Base-by-base conservation (phyloP, 805 yeast species). In the Zygotorulaspora florentina region DNA sequence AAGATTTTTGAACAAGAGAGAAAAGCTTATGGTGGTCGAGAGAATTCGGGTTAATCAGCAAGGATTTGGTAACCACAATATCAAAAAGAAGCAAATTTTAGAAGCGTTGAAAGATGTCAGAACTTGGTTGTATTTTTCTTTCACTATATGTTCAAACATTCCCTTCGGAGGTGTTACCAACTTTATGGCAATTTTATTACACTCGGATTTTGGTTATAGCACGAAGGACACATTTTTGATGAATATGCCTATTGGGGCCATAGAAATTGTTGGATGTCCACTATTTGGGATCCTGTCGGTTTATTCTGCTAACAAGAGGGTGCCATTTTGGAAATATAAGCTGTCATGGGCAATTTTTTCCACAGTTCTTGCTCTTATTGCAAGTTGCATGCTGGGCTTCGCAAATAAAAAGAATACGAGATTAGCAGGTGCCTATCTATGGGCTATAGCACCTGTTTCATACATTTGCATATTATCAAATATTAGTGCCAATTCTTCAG, bases 141-240 rank as follows among this genome's bases (percentile, higher is more conserved):
- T 65, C 39, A 71, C 64, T 39, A 50, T 68, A 12, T 56, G 71
- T 25, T 63, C 58, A 40, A 67, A 68, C 56, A 60, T 71, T 46
- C 79, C 72, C 49, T 73, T 76, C 51, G 82, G 81, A 44, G 83
- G 79, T 17, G 54, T 73, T 40, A 67, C 76, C 23, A 70, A 69
- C 57, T 74, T 74, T 54, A 65, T 70, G 17, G 61, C 70, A 33
- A 67, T 76, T 43, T 60, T 75, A 30, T 54, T 76, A 35, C 4
- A 5, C 5, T 57, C 56, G 23, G 70, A 68, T 36, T 68, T 75
- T 47, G 70, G 70, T 20, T 71, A 65, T 40, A 67, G 70, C 54
- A 49, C 65, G 31, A 56, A 56, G 28, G 47, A 65, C 39, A 55
- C 76, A 1, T 57, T 75, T 25, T 56, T 75, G 29, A 64, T 72